These are phyloP conservation scores for Suillus fuscotomentosus DNA, from an alignment of 768 basidiomycete genomes.

Conservation along the genomic window DNA sequence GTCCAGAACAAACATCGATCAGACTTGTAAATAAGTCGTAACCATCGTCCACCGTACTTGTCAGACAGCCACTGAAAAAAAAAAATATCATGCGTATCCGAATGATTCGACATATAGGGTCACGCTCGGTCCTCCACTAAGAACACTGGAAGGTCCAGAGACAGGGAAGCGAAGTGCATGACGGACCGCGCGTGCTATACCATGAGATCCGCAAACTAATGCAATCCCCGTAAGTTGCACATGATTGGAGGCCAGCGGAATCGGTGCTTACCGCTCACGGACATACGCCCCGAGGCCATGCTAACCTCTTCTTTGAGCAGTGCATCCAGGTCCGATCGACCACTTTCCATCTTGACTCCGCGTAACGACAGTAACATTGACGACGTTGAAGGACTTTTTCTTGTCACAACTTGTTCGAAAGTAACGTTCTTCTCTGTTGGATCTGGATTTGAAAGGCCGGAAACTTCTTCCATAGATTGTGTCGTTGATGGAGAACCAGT, in stretches of 20 bases:
- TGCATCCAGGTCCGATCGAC: conserved; percentile 41
- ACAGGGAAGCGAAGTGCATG: conserved; percentile 37
- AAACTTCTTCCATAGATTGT: conserved; percentile 11
- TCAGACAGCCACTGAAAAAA: too few species aligned
- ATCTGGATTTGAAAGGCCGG: conserved; percentile 16
- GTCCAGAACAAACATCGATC: too few species aligned
- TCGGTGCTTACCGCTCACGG: conserved; percentile 46
- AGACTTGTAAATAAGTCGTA: too few species aligned
- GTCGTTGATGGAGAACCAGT: conserved; percentile 25
- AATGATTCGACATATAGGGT: conserved; percentile 39
- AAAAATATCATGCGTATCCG: conserved; percentile 33
- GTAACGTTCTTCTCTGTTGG: conserved; percentile 8
- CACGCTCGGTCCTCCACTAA: conserved; percentile 37
- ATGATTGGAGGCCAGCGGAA: conserved; percentile 9
- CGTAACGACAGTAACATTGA: conserved; percentile 17
- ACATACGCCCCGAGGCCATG: conserved; percentile 36
- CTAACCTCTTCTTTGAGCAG: conserved; percentile 39
- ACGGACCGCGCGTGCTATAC: conserved; percentile 38
- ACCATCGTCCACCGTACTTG: too few species aligned
- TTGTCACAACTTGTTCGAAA: conserved; percentile 11
- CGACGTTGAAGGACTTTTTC: too few species aligned
- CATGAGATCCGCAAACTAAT: conserved; percentile 50
- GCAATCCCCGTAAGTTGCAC: neutral
- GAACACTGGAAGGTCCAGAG: conserved; percentile 21
- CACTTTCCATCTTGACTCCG: conserved; percentile 28